Percentiles rank a stretch among this genome's conserved stretches.
phyloP scores from a whole-genome alignment of 1,284 basidiomycete species.

The Marasmius oreades region DNA sequence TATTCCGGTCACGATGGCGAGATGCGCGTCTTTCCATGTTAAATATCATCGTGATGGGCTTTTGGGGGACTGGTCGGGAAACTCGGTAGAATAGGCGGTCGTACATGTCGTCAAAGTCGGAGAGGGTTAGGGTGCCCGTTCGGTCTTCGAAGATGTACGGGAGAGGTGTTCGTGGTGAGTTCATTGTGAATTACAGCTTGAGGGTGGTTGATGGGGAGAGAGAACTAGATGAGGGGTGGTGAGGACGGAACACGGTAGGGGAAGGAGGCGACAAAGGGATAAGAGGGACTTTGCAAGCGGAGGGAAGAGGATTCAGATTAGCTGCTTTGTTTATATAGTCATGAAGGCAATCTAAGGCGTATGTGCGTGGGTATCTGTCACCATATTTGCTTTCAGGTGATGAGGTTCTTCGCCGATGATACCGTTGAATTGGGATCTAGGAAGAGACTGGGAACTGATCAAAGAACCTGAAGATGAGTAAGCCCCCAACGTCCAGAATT shows the following conservation, averaged over 20 bases:
- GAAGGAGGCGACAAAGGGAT: too few relatives aligned
- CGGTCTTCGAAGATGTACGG: constrained; percentile 67
- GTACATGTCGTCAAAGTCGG: constrained; percentile 73
- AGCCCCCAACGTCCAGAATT: too few relatives aligned
- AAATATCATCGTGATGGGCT: constrained; percentile 44
- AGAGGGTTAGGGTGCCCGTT: constrained; percentile 48
- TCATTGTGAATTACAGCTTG: not conserved
- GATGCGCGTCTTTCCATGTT: constrained; percentile 61
- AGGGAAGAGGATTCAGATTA: too few relatives aligned
- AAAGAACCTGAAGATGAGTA: too few relatives aligned
- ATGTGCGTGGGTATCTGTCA: not conserved
- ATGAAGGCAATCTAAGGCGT: not conserved
- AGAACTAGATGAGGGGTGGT: not conserved
- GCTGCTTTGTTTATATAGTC: not conserved
- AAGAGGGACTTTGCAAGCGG: too few relatives aligned
- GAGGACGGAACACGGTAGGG: not conserved
- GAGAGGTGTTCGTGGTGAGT: constrained; percentile 18
- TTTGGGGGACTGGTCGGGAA: constrained; percentile 38
- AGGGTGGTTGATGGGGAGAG: not conserved
- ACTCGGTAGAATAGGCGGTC: constrained; percentile 68
- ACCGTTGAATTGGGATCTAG: too few relatives aligned
- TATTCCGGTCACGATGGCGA: constrained; percentile 43
- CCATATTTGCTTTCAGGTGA: not conserved
- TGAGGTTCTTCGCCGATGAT: too few relatives aligned
- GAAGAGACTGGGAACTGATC: too few relatives aligned